Conservation (phyloP, 495 filamentous ascomycete species). For the Aspergillus bridgeri region DNA sequence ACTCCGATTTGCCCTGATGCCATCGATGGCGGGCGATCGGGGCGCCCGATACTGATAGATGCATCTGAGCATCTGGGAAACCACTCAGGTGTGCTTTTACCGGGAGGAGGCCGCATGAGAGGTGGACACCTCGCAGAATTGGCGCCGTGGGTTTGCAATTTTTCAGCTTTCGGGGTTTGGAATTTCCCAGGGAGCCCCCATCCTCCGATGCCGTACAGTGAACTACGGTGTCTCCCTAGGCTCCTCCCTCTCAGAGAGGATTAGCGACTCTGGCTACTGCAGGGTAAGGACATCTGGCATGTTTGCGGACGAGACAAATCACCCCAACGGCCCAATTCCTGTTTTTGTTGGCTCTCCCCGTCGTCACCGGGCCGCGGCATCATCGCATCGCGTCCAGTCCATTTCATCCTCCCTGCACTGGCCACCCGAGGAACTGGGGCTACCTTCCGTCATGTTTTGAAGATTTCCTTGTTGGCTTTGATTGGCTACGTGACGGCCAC, state of each 20-base stretch:
- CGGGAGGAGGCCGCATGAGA: background rate
- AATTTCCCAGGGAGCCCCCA: background rate
- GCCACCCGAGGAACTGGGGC: background rate
- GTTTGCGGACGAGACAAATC: constrained; percentile 6
- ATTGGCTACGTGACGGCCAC: background rate
- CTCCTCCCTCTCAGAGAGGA: constrained; percentile 1
- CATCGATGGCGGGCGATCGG: background rate
- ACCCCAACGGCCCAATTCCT: constrained; percentile 9
- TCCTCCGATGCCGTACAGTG: background rate
- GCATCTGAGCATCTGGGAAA: background rate
- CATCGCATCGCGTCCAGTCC: background rate
- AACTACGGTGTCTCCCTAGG: background rate
- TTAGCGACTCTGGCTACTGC: constrained; percentile 10
- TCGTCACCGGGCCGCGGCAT: background rate
- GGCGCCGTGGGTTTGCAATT: background rate
- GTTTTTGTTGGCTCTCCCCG: background rate
- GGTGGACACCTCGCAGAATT: background rate
- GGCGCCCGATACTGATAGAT: background rate
- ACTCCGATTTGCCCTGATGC: background rate
- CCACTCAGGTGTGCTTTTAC: background rate
- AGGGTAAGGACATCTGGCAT: constrained; percentile 4
- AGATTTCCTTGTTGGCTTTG: background rate
- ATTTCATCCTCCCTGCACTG: background rate
- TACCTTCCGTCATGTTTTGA: background rate
- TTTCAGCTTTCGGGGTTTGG: background rate